A percentile compares a stretch with the other conserved stretches of the same genome.
Conservation (phyloP, 1,284 basidiomycete genomes). For the Leccinum pachyderme region DNA sequence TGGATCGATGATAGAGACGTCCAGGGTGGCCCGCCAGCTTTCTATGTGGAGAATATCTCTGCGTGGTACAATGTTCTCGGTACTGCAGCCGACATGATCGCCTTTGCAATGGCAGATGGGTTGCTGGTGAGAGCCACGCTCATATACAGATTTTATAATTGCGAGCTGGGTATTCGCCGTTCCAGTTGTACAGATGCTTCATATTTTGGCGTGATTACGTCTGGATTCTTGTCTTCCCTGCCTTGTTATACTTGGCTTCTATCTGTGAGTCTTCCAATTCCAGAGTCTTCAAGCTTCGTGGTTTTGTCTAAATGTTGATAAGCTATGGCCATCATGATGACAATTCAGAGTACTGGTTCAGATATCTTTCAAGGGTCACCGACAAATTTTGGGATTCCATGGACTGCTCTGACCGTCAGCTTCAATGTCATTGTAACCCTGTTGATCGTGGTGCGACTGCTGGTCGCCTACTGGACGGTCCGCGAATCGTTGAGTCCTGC, state of each 20-base stretch:
- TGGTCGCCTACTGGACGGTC: not conserved
- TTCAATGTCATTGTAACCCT: constrained; percentile 5
- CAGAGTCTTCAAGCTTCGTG: not conserved
- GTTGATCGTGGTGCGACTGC: constrained; percentile 1
- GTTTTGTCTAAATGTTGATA: not conserved
- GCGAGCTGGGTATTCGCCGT: not conserved
- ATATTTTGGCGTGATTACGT: not conserved
- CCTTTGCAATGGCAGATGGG: constrained; percentile 6
- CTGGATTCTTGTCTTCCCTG: constrained; percentile 1
- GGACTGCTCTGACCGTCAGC: constrained; percentile 4
- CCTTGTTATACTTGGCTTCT: not conserved
- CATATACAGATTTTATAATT: not conserved
- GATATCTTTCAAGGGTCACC: constrained; percentile 2
- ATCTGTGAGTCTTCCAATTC: not conserved
- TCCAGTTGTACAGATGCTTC: constrained; percentile 5
- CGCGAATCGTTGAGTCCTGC: not conserved
- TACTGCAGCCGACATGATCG: constrained; percentile 1
- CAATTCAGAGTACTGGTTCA: constrained; percentile 2
- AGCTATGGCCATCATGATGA: constrained; percentile 1
- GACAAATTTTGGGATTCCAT: constrained; percentile 1
- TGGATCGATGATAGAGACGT: constrained; percentile 5
- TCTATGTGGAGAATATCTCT: not conserved
- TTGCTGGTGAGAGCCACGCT: not conserved
- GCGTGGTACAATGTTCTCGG: constrained; percentile 7
- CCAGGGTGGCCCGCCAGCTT: constrained; percentile 2